These are phyloP conservation scores for Saccharomycopsis sp. DNA, from an alignment of 805 yeast species.

Conservation along the genomic window DNA sequence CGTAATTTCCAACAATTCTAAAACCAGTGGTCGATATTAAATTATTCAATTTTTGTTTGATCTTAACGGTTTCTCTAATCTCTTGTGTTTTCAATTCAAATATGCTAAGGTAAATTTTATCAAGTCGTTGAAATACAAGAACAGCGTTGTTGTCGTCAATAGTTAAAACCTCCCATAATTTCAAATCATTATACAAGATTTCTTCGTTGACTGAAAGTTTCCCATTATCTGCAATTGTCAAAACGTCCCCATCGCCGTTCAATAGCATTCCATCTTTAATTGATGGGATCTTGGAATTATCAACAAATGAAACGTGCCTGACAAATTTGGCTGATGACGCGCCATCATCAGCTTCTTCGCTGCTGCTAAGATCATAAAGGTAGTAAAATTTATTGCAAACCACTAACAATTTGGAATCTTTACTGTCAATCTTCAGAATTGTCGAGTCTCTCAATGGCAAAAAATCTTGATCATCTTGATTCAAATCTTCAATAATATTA, in stretches of 20 bases:
- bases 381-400: conserved; percentile 18
- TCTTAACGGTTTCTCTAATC: too few species aligned
- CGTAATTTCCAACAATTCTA: too few species aligned
- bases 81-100: too few species aligned
- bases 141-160: background rate
- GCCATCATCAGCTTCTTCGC: too few species aligned
- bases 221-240: background rate
- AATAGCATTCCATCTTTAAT: background rate
- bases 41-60: too few species aligned
- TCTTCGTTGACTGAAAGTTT: background rate
- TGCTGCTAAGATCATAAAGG: conserved; percentile 12
- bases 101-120: too few species aligned
- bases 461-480: conserved; percentile 17
- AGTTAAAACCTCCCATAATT: background rate
- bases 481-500: conserved; percentile 16
- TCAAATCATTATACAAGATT: background rate
- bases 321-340: conserved; percentile 3
- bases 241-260: background rate
- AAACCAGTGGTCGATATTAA: too few species aligned
- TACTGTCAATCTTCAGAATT: conserved; percentile 11
- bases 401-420: background rate
- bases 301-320: background rate
- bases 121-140: too few species aligned
- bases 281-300: background rate
- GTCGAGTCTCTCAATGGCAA: conserved; percentile 21